Evolutionary conservation across 768 basidiomycete genomes (phyloP), one percentile per base, ranked within the genome.

Genomic region (Kwoniella dejecticola): DNA sequence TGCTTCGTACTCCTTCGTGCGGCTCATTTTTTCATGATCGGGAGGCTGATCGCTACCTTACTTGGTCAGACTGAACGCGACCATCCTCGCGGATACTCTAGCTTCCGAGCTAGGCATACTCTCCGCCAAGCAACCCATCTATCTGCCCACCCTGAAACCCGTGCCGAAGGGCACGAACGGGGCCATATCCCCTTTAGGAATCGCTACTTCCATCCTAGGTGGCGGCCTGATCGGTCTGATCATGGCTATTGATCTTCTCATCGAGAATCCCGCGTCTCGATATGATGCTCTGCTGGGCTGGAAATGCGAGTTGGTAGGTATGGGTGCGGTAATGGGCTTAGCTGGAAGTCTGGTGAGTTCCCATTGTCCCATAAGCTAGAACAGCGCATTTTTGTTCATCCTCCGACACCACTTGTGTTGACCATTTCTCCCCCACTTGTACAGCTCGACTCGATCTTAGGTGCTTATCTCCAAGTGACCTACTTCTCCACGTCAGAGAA

Each of bases 141-240:
- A 95, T 31, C 84, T 96, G 68, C 94, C 91, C 4, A 92, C 89
- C 3, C 77, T 88, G 54, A 83, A 83, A 66, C 67, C 79, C 1
- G 90, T 92, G 0, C 92, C 92, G 1, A 87, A 88, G 1, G 94
- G 94, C 2, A 96, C 94, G 10, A 96, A 97, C 70, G 94, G 94
- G 2, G 94, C 84, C 0, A 84, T 96, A 60, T 89, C 90, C 4
- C 57, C 84, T 2, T 83, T 85, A 42, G 94, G 94, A 15, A 89
- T 90, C 2, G 66, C 85, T 15, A 87, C 87, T 7, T 91, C 89
- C 0, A 78, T 87, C 13, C 76, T 82, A 0, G 94, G 94, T 0
- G 94, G 94, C 0, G 71, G 82, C 2, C 66, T 88, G 3, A 86
- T 95, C 68, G 93, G 91, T 4, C 48, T 83, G 12, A 81, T 85